phyloP scores from a whole-genome alignment of 129 eudicot genomes.

The Calendula officinalis region DNA sequence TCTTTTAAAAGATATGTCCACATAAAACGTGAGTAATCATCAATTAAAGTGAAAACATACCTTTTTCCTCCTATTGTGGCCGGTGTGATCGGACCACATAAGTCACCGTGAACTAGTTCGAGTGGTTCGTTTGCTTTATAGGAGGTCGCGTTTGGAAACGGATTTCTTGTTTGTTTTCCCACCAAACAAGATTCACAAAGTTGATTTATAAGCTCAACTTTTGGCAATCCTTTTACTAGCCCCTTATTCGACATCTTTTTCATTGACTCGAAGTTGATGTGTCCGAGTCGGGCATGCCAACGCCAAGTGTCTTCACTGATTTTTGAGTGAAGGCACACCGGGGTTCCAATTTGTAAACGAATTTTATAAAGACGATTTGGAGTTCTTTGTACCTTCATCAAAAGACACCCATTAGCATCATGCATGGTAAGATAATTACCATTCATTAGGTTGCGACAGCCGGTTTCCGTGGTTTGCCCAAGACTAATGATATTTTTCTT shows the following conservation, averaged over 20 bases:
- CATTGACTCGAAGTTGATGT: neutral
- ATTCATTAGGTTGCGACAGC: neutral
- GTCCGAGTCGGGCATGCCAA: neutral
- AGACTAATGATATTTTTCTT: neutral
- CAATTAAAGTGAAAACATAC: no score
- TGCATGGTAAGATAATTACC: neutral
- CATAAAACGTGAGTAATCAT: no score
- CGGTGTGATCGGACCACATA: no score
- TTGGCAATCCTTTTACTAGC: no score
- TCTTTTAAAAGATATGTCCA: no score
- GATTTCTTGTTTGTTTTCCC: no score
- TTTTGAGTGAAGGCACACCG: neutral
- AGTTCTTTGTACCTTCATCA: neutral
- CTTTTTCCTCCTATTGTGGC: no score
- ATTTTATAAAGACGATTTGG: neutral
- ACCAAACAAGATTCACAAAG: no score
- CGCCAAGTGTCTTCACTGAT: neutral
- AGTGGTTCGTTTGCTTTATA: no score
- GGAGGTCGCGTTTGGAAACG: no score
- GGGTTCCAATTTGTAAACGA: neutral
- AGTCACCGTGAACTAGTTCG: no score
- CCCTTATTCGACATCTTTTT: neutral
- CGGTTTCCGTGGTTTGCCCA: neutral
- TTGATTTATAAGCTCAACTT: no score
- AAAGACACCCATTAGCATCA: neutral